Evolutionary conservation across 2,329 filamentous ascomycete species (phyloP).

Genomic region (Lizonia empirigonia): DNA sequence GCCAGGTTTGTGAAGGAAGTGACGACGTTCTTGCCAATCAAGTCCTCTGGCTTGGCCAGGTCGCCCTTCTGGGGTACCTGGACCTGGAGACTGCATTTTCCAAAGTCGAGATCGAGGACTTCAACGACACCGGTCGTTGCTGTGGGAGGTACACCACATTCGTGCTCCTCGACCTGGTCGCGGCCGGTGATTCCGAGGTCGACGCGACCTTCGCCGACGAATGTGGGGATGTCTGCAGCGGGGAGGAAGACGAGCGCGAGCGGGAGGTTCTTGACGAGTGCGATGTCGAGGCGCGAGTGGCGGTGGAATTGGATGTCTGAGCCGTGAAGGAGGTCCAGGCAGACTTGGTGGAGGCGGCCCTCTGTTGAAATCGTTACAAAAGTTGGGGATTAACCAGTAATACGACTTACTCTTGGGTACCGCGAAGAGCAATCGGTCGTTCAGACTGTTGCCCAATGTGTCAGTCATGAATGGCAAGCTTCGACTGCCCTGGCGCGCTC

Average conservation of each 20-base stretch:
- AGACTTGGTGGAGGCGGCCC: conserved; percentile 87
- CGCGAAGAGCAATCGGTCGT: conserved; percentile 91
- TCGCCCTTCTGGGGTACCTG: conserved; percentile 88
- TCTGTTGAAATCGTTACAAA: conserved; percentile 59
- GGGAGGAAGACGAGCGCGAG: conserved; percentile 97
- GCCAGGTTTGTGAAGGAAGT: conserved; percentile 92
- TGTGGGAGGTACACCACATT: conserved; percentile 62
- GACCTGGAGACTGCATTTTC: conserved; percentile 91
- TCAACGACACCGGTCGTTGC: conserved; percentile 70
- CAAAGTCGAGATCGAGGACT: conserved; percentile 89
- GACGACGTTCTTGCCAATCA: conserved; percentile 91
- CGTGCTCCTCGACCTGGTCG: conserved; percentile 92
- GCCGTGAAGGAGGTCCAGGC: conserved; percentile 88
- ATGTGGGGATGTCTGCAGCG: conserved; percentile 95
- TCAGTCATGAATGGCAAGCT: conserved; percentile 50
- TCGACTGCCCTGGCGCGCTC: conserved; percentile 40
- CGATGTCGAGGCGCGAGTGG: conserved; percentile 94
- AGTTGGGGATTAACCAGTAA: background rate
- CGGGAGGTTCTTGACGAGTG: conserved; percentile 93
- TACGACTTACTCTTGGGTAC: conserved; percentile 89
- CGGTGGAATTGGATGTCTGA: conserved; percentile 96
- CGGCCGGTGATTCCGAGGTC: conserved; percentile 93
- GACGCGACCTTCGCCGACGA: conserved; percentile 91
- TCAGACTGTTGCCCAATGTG: conserved; percentile 67
- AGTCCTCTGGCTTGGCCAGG: conserved; percentile 71